Evolutionary conservation across 2,329 filamentous ascomycete genomes (phyloP).

Genomic region (Colletotrichum salicis): DNA sequence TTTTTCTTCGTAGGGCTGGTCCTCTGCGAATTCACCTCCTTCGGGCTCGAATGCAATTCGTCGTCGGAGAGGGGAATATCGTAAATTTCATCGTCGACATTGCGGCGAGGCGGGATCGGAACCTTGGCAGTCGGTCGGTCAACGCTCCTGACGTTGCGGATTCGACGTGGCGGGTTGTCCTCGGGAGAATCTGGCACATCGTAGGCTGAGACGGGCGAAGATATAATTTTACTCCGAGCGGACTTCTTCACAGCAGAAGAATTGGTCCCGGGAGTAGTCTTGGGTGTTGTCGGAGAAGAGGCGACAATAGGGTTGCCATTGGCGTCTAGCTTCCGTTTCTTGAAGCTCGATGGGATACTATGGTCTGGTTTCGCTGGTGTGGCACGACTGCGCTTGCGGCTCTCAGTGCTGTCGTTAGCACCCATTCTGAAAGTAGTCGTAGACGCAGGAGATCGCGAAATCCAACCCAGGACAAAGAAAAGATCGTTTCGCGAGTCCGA

Average conservation of each 20-base stretch:
- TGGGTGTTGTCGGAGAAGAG: constrained; percentile 44
- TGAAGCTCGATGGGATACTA: constrained; percentile 23
- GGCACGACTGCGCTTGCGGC: constrained; percentile 25
- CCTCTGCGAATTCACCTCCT: constrained; percentile 23
- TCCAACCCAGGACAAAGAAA: background rate
- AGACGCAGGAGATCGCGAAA: background rate
- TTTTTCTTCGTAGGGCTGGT: constrained; percentile 36
- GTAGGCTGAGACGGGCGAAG: constrained; percentile 21
- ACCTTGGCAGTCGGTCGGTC: constrained; percentile 29
- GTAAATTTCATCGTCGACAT: constrained; percentile 21
- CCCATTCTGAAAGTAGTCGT: constrained; percentile 5
- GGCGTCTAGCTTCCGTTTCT: constrained; percentile 43
- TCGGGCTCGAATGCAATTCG: constrained; percentile 26
- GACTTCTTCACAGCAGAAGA: constrained; percentile 7
- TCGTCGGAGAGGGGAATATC: constrained; percentile 41
- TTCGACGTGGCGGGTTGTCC: constrained; percentile 32
- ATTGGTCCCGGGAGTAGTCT: constrained; percentile 12
- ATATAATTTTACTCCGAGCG: background rate
- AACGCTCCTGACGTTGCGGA: constrained; percentile 29
- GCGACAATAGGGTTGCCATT: constrained; percentile 39
- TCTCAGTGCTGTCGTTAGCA: constrained; percentile 14
- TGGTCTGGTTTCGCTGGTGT: constrained; percentile 4
- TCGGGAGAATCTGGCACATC: constrained; percentile 41
- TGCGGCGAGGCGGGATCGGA: constrained; percentile 20
- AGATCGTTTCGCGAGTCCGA: background rate